phyloP scores from a whole-genome alignment of 108 stramenopile species.

The Skeletonema potamos region DNA sequence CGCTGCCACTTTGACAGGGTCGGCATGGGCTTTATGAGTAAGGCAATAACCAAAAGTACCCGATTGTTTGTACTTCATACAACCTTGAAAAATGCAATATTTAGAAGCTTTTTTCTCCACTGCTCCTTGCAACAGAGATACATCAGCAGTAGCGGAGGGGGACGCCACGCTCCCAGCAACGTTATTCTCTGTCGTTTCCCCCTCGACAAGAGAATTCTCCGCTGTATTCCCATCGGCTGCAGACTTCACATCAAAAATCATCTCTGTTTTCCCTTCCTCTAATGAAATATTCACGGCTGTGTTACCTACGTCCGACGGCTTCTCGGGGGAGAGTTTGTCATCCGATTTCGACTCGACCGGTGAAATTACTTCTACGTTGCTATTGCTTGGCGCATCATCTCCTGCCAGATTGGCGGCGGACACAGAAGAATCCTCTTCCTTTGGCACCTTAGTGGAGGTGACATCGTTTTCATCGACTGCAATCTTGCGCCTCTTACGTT shows the following conservation, averaged over 20 bases:
- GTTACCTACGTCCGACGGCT: no score
- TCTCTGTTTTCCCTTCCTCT: not conserved
- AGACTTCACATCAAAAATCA: not conserved
- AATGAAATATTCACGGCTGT: no score
- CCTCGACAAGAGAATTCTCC: not conserved
- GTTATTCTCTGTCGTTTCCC: not conserved
- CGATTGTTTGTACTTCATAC: conserved; percentile 2
- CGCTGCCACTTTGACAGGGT: conserved; percentile 2
- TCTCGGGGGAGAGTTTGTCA: not conserved
- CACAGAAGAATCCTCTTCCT: not conserved
- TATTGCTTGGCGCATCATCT: not conserved
- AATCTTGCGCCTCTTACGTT: not conserved
- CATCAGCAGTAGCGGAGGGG: not conserved
- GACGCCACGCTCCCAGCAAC: not conserved
- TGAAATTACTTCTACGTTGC: not conserved
- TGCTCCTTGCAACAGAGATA: not conserved
- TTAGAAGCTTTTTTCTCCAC: not conserved
- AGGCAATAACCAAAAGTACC: conserved; percentile 1
- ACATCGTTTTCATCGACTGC: not conserved
- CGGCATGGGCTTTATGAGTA: not conserved
- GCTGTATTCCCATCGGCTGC: not conserved
- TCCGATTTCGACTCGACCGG: not conserved
- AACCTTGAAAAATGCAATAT: not conserved
- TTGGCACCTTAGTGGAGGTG: not conserved
- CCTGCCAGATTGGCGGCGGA: not conserved